Conservation (phyloP, 345 rosid species). For the Hypericum perforatum region DNA sequence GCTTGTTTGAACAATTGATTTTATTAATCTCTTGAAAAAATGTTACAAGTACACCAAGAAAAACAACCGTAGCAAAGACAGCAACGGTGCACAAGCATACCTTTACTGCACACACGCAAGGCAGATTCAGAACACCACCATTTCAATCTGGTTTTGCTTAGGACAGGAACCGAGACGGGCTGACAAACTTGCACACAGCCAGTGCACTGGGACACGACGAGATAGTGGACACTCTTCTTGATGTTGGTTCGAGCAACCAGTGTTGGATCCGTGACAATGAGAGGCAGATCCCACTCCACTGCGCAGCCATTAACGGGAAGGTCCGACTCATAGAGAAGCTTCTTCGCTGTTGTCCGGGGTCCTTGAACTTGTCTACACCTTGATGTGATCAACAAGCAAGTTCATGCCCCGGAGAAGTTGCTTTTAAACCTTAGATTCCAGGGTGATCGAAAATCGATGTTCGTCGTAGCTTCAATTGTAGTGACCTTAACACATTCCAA, state of each 20-base stretch:
- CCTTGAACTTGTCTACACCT: slow-evolving; percentile 8
- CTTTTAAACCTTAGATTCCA: too few relatives aligned
- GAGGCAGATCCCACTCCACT: slow-evolving; percentile 8
- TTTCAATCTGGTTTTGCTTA: slow-evolving; percentile 7
- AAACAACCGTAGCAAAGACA: too few relatives aligned
- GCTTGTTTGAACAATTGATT: too few relatives aligned
- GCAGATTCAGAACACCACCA: too few relatives aligned
- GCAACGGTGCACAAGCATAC: too few relatives aligned
- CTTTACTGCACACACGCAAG: too few relatives aligned
- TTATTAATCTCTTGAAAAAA: too few relatives aligned
- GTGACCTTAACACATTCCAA: too few relatives aligned
- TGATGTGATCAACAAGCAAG: slow-evolving; percentile 14
- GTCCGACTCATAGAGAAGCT: neutral
- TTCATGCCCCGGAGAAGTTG: slow-evolving; percentile 1
- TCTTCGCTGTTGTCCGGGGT: neutral
- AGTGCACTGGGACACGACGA: slow-evolving; percentile 8
- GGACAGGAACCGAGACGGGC: slow-evolving; percentile 9
- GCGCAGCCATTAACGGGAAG: slow-evolving; percentile 13
- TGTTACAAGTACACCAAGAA: too few relatives aligned
- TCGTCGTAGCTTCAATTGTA: too few relatives aligned
- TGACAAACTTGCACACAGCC: slow-evolving; percentile 10
- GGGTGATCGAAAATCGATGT: too few relatives aligned
- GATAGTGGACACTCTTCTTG: slow-evolving; percentile 6
- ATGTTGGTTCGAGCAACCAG: neutral
- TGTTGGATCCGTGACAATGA: slow-evolving; percentile 3